A percentile compares a stretch with the other conserved stretches of the same genome.
Evolutionary conservation across 2,329 filamentous ascomycete genomes (phyloP).

Genomic region (Botrytis elliptica): DNA sequence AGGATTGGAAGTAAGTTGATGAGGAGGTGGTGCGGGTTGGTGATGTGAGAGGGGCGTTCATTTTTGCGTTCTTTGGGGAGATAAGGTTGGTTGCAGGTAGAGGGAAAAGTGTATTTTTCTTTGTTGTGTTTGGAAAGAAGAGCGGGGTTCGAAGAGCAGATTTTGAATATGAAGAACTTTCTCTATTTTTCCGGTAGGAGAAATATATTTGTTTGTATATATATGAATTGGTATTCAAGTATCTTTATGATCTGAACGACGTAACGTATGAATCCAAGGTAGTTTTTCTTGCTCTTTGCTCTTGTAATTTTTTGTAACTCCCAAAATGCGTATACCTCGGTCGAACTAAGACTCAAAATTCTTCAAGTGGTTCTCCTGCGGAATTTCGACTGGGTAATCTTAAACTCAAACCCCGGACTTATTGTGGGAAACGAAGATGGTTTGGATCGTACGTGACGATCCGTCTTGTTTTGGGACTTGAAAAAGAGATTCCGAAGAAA

Average conservation of each 20-base stretch:
- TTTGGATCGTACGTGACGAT: neutral
- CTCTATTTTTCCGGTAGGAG: neutral
- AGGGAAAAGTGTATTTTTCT: neutral
- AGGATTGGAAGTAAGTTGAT: constrained; percentile 22
- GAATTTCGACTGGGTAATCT: neutral
- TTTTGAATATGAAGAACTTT: neutral
- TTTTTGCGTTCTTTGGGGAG: constrained; percentile 1
- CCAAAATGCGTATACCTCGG: constrained; percentile 7
- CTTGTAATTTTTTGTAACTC: neutral
- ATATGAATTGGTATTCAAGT: neutral
- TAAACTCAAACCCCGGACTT: constrained; percentile 16
- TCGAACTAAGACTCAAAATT: neutral
- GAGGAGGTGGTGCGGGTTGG: constrained; percentile 38
- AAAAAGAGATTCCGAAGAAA: neutral
- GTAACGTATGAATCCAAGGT: neutral
- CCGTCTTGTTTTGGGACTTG: neutral
- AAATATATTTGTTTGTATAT: neutral
- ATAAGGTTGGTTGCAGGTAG: neutral
- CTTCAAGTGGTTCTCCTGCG: constrained; percentile 6
- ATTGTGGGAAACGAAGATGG: neutral
- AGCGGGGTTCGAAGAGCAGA: neutral
- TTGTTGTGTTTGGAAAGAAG: neutral
- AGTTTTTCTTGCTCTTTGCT: neutral
- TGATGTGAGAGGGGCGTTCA: constrained; percentile 18
- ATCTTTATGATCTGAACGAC: neutral